Conservation (phyloP, 345 rosid genomes). For the Brassica juncea region DNA sequence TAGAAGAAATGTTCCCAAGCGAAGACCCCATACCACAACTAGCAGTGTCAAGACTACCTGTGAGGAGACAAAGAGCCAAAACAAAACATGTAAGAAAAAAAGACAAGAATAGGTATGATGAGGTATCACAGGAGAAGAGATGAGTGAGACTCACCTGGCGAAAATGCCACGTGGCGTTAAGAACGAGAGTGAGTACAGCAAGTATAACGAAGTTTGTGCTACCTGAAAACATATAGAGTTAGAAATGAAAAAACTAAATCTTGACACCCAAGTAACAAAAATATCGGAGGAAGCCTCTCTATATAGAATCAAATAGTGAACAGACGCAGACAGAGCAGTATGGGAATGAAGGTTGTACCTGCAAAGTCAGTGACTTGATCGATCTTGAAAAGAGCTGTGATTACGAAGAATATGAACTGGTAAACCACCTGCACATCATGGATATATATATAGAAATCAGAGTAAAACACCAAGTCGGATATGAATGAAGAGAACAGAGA, state of each 20-base stretch:
- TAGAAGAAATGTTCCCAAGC: slow-evolving; percentile 71
- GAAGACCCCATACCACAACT: slow-evolving; percentile 82
- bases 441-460: background rate
- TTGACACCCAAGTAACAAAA: slow-evolving; percentile 10
- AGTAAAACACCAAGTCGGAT: background rate
- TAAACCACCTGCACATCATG: slow-evolving; percentile 58
- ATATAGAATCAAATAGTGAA: background rate
- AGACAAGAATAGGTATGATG: no score
- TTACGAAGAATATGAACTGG: slow-evolving; percentile 68
- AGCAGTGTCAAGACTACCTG: slow-evolving; percentile 75
- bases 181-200: slow-evolving; percentile 69
- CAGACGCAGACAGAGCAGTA: background rate
- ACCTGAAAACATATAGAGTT: slow-evolving; percentile 48
- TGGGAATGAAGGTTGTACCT: slow-evolving; percentile 43
- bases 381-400: slow-evolving; percentile 77
- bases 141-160: slow-evolving; percentile 69
- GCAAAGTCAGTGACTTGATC: slow-evolving; percentile 97
- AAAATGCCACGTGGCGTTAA: slow-evolving; percentile 81
- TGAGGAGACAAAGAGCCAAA: slow-evolving; percentile 2
- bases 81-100: background rate
- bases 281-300: background rate
- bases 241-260: slow-evolving; percentile 3
- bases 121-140: background rate
- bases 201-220: slow-evolving; percentile 85
- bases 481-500: background rate